Conservation (phyloP, 2,329 filamentous ascomycete species). For the Cyphellophora europaea region DNA sequence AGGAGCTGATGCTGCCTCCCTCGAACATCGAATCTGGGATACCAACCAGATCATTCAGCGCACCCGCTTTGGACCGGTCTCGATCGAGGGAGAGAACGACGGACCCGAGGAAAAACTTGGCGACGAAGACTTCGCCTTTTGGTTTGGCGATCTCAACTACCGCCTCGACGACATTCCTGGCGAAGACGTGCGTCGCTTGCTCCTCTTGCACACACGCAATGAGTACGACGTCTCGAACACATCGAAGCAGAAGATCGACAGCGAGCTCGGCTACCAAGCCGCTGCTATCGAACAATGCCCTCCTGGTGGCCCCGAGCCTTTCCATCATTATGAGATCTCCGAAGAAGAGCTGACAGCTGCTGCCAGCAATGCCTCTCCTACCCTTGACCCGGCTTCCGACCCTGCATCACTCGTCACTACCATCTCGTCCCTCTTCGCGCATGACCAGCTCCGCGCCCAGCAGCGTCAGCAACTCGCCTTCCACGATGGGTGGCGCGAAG, state of each 20-base stretch:
- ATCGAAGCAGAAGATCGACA: conserved; percentile 20
- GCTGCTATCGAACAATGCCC: conserved; percentile 8
- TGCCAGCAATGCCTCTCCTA: conserved; percentile 39
- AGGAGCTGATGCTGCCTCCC: conserved; percentile 63
- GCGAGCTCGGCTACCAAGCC: conserved; percentile 16
- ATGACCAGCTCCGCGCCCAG: conserved; percentile 73
- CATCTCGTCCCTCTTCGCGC: conserved; percentile 72
- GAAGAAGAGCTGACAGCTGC: conserved; percentile 44
- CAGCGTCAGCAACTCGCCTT: conserved; percentile 72
- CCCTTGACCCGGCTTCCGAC: conserved; percentile 61
- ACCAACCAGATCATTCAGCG: conserved; percentile 66
- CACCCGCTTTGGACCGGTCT: conserved; percentile 68
- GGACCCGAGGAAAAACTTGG: conserved; percentile 65
- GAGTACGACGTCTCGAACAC: conserved; percentile 56
- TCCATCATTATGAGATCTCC: conserved; percentile 9
- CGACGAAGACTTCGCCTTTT: conserved; percentile 89
- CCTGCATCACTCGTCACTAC: conserved; percentile 84
- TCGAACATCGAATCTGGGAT: conserved; percentile 88
- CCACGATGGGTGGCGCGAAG: conserved; percentile 87
- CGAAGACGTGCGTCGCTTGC: conserved; percentile 75
- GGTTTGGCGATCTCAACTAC: conserved; percentile 96
- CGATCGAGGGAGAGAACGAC: conserved; percentile 50
- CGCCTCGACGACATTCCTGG: conserved; percentile 79
- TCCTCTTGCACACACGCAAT: conserved; percentile 73
- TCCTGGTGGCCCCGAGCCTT: conserved; percentile 2